phyloP scores from a whole-genome alignment of 31 red algal species.

The Porphyra umbilicalis region DNA sequence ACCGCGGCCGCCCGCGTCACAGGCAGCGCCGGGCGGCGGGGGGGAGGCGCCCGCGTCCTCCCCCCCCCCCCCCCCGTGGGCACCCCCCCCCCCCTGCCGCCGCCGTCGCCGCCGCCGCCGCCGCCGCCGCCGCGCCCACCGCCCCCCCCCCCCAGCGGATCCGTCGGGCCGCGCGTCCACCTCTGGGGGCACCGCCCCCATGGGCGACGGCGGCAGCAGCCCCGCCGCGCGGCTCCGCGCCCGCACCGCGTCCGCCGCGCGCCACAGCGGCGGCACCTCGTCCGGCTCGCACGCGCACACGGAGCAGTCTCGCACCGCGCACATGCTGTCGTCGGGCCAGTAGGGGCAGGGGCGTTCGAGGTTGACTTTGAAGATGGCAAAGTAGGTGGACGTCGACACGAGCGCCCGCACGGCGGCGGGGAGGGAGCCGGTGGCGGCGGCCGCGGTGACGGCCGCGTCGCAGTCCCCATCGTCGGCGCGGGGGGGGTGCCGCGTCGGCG shows the following conservation, averaged over 20 bases:
- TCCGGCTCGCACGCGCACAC: constrained; percentile 61
- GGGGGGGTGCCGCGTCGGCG: neutral
- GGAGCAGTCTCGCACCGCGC: constrained; percentile 79
- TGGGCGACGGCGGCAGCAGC: neutral
- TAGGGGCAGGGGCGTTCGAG: constrained; percentile 81
- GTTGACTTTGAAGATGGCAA: constrained; percentile 80
- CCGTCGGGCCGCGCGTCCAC: too few relatives aligned
- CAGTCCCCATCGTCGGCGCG: neutral
- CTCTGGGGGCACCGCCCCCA: too few relatives aligned
- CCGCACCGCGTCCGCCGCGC: neutral
- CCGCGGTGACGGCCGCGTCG: neutral
- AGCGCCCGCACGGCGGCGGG: constrained; percentile 7
- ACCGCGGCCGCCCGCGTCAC: constrained; percentile 2
- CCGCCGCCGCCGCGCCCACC: too few relatives aligned
- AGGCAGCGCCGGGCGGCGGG: neutral
- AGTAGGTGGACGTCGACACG: constrained; percentile 52
- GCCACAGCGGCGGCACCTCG: constrained; percentile 74
- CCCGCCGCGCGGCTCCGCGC: neutral
- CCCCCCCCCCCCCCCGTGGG: neutral
- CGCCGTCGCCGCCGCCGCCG: too few relatives aligned
- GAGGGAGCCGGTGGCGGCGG: neutral
- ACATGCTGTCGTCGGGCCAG: constrained; percentile 74
- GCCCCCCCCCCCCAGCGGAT: neutral
- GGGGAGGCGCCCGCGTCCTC: neutral
- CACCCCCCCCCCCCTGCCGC: neutral